These are phyloP conservation scores for Apiotrichum akiyoshidainum DNA, from an alignment of 1,284 basidiomycete species.

Conservation along the genomic window DNA sequence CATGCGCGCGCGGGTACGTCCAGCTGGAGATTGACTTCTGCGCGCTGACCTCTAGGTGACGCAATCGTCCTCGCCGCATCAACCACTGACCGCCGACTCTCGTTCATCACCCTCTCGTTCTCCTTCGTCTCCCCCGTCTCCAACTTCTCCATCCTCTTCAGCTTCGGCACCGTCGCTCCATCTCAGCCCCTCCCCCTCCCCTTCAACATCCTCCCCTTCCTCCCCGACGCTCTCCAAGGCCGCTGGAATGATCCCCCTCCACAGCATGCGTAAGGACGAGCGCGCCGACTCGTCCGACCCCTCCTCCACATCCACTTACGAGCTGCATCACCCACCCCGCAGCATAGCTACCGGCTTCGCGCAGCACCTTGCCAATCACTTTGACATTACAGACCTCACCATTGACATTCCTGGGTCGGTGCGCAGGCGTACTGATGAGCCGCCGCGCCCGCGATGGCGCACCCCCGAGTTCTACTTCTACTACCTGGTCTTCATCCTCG, in stretches of 20 bases:
- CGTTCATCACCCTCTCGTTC: not conserved
- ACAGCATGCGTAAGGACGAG: slow-evolving; percentile 2
- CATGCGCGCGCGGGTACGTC: not conserved
- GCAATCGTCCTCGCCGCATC: not conserved
- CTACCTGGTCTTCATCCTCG: slow-evolving; percentile 61
- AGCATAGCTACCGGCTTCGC: not conserved
- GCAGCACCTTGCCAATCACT: not conserved
- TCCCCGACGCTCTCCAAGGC: not conserved
- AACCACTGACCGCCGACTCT: not conserved
- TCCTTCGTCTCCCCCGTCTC: not conserved
- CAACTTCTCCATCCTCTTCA: not conserved
- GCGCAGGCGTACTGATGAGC: slow-evolving; percentile 12
- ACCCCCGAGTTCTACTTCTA: slow-evolving; percentile 82
- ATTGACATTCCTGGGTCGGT: slow-evolving; percentile 30
- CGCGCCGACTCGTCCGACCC: not conserved
- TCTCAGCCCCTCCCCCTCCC: not conserved
- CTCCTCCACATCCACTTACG: not conserved
- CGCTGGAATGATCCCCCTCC: slow-evolving; percentile 1
- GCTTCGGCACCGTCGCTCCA: not conserved
- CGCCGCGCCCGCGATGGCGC: slow-evolving; percentile 60
- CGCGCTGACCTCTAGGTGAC: not conserved
- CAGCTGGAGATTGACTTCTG: not conserved
- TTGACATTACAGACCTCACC: slow-evolving; percentile 37
- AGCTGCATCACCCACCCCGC: not conserved
- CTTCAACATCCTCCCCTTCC: not conserved